These are phyloP conservation scores for Colletotrichum agaves DNA, from an alignment of 2,329 filamentous ascomycete species.

Conservation along the genomic window DNA sequence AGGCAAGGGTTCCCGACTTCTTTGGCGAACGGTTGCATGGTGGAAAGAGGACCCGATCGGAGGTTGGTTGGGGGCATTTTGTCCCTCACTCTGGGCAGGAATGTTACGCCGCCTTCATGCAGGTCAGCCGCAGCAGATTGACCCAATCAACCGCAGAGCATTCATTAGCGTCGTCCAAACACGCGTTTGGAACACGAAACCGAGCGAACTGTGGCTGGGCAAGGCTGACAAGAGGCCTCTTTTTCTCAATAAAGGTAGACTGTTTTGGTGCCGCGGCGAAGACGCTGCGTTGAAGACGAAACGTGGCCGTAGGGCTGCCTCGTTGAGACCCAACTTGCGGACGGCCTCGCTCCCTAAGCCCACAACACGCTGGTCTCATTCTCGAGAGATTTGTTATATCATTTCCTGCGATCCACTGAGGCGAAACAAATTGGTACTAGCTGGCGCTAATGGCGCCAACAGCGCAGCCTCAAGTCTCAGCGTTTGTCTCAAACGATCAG, in stretches of 20 bases:
- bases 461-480: not conserved
- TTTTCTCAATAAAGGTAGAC: not conserved
- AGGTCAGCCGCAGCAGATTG: constrained; percentile 22
- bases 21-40: constrained; percentile 10
- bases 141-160: constrained; percentile 1
- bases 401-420: too few species aligned
- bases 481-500: not conserved
- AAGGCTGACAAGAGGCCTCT: constrained; percentile 37
- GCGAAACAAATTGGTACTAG: not conserved
- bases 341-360: too few species aligned
- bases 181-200: constrained; percentile 27
- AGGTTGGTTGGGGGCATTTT: constrained; percentile 2
- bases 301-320: constrained; percentile 6
- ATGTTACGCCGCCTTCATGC: constrained; percentile 20
- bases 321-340: not conserved
- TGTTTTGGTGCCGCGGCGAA: not conserved
- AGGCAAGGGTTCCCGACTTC: constrained; percentile 3
- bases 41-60: constrained; percentile 11
- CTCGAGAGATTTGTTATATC: too few species aligned
- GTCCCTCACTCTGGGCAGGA: constrained; percentile 17
- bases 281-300: not conserved
- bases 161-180: constrained; percentile 17
- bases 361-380: too few species aligned
- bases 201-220: constrained; percentile 24
- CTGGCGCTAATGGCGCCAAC: not conserved